Evolutionary conservation across 495 filamentous ascomycete genomes (phyloP).

Genomic region (Melanomma pulvis-pyrius): DNA sequence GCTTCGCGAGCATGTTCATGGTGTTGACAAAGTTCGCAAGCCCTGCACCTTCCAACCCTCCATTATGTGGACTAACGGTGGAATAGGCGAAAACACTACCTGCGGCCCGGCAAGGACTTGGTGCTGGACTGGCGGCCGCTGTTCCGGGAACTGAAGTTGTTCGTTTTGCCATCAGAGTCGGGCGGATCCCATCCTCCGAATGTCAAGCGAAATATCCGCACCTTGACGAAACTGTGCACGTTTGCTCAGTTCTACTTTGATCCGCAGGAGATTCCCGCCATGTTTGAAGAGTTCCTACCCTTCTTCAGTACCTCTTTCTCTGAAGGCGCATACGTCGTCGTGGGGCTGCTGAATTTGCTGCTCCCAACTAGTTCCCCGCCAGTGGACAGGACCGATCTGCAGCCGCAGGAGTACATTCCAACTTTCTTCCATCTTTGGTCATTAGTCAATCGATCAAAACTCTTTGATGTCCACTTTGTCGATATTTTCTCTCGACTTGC

Average conservation of each 20-base stretch:
- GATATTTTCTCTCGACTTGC: conserved; percentile 87
- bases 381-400: conserved; percentile 64
- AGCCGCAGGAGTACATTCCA: conserved; percentile 83
- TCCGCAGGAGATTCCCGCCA: conserved; percentile 77
- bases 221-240: conserved; percentile 81
- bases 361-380: conserved; percentile 82
- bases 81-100: conserved; percentile 87
- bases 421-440: conserved; percentile 97
- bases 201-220: conserved; percentile 69
- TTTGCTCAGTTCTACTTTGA: conserved; percentile 93
- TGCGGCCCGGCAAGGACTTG: conserved; percentile 87
- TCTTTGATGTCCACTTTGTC: conserved; percentile 82
- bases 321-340: conserved; percentile 84
- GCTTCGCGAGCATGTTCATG: conserved; percentile 97
- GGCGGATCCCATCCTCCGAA: conserved; percentile 61
- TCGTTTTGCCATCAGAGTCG: conserved; percentile 82
- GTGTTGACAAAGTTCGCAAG: conserved; percentile 80
- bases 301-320: conserved; percentile 93
- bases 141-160: conserved; percentile 84
- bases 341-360: conserved; percentile 80
- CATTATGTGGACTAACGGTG: conserved; percentile 33
- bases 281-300: conserved; percentile 94
- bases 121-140: conserved; percentile 88
- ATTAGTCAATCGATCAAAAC: conserved; percentile 83
- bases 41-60: background rate